Evolutionary conservation across 2,329 filamentous ascomycete genomes (phyloP).

Genomic region (Leptographium procerum): DNA sequence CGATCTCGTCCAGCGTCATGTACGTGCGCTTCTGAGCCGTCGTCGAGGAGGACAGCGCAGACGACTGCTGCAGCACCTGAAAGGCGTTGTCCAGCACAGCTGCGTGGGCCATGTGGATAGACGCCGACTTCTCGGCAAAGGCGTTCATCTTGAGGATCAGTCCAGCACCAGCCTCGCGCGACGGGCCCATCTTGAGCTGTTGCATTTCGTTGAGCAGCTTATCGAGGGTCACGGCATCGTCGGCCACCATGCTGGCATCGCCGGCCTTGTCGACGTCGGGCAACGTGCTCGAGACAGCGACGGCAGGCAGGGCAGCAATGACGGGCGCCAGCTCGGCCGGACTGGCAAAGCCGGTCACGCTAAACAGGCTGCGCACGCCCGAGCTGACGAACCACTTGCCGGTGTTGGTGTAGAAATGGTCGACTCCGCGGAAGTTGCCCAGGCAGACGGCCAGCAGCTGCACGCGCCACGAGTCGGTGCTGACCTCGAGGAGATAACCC

Average conservation of each 20-base stretch:
- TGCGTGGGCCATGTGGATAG: constrained; percentile 36
- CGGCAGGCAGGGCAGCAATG: constrained; percentile 24
- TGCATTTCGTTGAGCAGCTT: constrained; percentile 26
- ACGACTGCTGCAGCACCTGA: constrained; percentile 19
- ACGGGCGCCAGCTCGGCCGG: constrained; percentile 29
- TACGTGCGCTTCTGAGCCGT: constrained; percentile 11
- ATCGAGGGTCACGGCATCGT: constrained; percentile 11
- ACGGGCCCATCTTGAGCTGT: constrained; percentile 28
- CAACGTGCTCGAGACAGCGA: constrained; percentile 2
- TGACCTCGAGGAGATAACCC: constrained; percentile 41
- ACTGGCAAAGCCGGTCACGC: constrained; percentile 34
- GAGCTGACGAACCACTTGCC: constrained; percentile 40
- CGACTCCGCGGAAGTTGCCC: constrained; percentile 35
- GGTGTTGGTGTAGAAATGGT: constrained; percentile 43
- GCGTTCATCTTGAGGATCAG: constrained; percentile 36
- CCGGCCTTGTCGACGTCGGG: neutral
- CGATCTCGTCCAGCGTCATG: constrained; percentile 39
- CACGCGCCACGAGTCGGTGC: constrained; percentile 20
- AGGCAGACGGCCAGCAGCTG: constrained; percentile 42
- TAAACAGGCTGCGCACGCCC: constrained; percentile 34
- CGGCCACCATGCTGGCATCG: neutral
- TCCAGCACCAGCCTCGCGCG: constrained; percentile 27
- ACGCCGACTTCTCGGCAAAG: constrained; percentile 31
- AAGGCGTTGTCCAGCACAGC: constrained; percentile 35
- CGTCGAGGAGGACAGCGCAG: neutral